A percentile compares a stretch with the other conserved stretches of the same genome.
Conservation (phyloP, 495 filamentous ascomycete species). For the Neurospora africana region DNA sequence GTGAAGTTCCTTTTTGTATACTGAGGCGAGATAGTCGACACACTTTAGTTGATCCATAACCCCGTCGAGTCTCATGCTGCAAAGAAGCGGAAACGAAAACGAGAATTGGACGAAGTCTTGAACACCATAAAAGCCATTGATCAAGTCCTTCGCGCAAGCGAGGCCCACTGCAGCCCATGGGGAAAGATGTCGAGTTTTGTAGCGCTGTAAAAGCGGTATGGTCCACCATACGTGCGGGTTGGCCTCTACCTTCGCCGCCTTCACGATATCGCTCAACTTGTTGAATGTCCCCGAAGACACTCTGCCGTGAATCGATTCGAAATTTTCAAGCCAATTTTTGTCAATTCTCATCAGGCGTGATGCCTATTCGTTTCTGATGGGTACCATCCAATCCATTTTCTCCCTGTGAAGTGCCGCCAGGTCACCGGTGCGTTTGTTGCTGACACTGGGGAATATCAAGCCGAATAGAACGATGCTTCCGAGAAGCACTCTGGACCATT, state of each 20-base stretch:
- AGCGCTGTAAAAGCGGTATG: neutral
- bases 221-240: neutral
- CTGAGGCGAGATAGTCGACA: neutral
- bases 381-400: neutral
- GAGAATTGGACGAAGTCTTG: neutral
- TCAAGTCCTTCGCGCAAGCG: neutral
- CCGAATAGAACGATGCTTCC: neutral
- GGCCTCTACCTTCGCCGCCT: neutral
- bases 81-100: neutral
- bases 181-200: neutral
- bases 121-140: neutral
- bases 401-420: neutral
- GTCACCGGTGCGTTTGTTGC: neutral
- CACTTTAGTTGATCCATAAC: neutral
- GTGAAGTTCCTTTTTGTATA: neutral
- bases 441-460: neutral
- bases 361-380: neutral
- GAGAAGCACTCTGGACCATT: neutral
- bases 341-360: neutral
- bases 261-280: neutral
- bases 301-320: neutral
- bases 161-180: neutral
- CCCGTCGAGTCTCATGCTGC: neutral
- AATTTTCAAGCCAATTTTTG: neutral
- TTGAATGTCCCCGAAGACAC: neutral